Evolutionary conservation across 2,329 filamentous ascomycete genomes (phyloP).

Genomic region (Epichloe glyceriae): DNA sequence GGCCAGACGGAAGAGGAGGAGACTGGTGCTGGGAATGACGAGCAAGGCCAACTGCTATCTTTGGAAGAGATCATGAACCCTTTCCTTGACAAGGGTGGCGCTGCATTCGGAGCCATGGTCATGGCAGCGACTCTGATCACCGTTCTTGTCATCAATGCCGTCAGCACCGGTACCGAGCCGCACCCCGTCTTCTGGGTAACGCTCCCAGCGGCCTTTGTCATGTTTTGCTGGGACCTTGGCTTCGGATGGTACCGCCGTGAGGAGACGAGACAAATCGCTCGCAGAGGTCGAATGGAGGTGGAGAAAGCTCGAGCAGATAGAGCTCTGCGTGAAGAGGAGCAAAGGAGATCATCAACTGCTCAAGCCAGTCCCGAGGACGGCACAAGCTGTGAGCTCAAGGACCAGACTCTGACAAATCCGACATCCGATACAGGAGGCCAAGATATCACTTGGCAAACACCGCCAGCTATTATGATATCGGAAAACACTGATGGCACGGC

Average conservation of each 20-base stretch:
- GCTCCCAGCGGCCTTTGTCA: slow-evolving; percentile 52
- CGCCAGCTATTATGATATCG: slow-evolving; percentile 10
- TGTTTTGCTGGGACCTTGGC: slow-evolving; percentile 54
- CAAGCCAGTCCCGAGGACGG: background rate
- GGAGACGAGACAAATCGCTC: slow-evolving; percentile 50
- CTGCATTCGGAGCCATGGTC: slow-evolving; percentile 48
- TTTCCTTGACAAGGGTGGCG: slow-evolving; percentile 54
- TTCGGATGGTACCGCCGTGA: slow-evolving; percentile 51
- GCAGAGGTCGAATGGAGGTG: slow-evolving; percentile 31
- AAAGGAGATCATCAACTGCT: background rate
- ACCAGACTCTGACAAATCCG: background rate
- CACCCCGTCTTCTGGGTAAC: slow-evolving; percentile 56
- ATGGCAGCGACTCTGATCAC: slow-evolving; percentile 57
- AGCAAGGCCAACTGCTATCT: slow-evolving; percentile 41
- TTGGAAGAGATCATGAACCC: slow-evolving; percentile 67
- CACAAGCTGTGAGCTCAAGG: slow-evolving; percentile 1
- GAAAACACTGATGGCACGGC: slow-evolving; percentile 7
- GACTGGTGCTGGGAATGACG: slow-evolving; percentile 27
- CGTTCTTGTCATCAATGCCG: slow-evolving; percentile 52
- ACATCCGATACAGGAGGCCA: background rate
- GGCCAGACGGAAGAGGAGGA: slow-evolving; percentile 41
- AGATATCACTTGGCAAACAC: background rate
- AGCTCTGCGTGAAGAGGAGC: slow-evolving; percentile 7
- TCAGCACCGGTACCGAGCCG: slow-evolving; percentile 33
- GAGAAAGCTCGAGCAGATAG: slow-evolving; percentile 9